phyloP scores from a whole-genome alignment of 2,329 filamentous ascomycete genomes.

The Sarocladiaceae sp. region DNA sequence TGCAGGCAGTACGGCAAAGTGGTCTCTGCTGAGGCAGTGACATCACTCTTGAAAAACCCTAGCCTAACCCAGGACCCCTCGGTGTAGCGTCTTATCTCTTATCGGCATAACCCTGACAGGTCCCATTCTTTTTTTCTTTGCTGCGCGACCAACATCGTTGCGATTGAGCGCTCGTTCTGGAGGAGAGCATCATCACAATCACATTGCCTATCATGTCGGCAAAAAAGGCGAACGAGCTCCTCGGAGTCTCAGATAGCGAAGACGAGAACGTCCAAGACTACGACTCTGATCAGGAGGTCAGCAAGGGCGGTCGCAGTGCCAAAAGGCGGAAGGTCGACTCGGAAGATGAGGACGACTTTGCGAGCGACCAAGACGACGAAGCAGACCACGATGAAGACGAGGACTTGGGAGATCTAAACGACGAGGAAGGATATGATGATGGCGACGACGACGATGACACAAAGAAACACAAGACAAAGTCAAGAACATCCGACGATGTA shows the following conservation, averaged over 20 bases:
- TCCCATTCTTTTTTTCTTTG: slow-evolving; percentile 3
- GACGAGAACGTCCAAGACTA: slow-evolving; percentile 57
- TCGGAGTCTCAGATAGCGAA: slow-evolving; percentile 56
- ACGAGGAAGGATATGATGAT: slow-evolving; percentile 18
- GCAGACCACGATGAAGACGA: slow-evolving; percentile 21
- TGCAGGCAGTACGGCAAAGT: too few relatives aligned
- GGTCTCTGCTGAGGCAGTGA: too few relatives aligned
- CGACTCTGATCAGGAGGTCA: slow-evolving; percentile 65
- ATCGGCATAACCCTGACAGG: too few relatives aligned
- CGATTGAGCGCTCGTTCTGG: too few relatives aligned
- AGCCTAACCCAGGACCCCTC: too few relatives aligned
- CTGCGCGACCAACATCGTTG: too few relatives aligned
- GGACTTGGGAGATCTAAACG: too few relatives aligned
- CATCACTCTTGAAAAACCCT: too few relatives aligned
- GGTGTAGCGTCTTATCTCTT: too few relatives aligned
- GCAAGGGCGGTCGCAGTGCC: slow-evolving; percentile 56
- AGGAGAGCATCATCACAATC: background rate
- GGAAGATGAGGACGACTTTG: slow-evolving; percentile 27
- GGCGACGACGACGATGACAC: slow-evolving; percentile 18
- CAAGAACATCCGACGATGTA: slow-evolving; percentile 17
- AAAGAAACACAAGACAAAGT: slow-evolving; percentile 14
- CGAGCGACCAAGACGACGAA: slow-evolving; percentile 25
- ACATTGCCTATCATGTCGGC: slow-evolving; percentile 48
- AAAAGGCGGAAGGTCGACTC: slow-evolving; percentile 60
- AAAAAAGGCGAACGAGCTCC: slow-evolving; percentile 69